Base-by-base conservation (phyloP, 306 rosid species). In the Dryas octopetala region DNA sequence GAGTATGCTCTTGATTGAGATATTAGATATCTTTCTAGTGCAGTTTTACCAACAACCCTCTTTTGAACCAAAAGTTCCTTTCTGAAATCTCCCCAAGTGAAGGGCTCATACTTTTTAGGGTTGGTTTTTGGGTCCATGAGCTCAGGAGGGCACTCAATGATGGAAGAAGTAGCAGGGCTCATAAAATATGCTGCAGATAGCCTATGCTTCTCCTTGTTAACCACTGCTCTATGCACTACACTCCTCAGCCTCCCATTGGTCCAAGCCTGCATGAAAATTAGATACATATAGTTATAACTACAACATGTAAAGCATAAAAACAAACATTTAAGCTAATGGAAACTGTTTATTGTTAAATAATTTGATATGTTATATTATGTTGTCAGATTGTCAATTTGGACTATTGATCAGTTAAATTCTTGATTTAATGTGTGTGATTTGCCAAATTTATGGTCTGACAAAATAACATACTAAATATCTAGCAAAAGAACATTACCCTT, bases 171-270 rank as follows among this genome's bases (percentile, higher is more conserved):
- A 17, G 43, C 5, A 6, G 75, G 75, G 66, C 75, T 71, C 66
- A 71, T 71, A 65, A 71, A 71, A 55, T 71, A 71, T n/a, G 75
- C 75, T 12, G 65, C 75, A 6, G 75, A 71, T 71, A 71, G 75
- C 53, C 75, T 55, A 43, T 71, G 43, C 75, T 43, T 71, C 53
- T 71, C 75, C 75, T 55, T 71, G 75, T 71, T 71, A 7, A 71
- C 66, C 16, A 71, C 75, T 43, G 75, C 75, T 44, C 75, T 71
- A 4, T 71, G 75, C 65, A 71, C 66, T 19, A 71, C 64, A 19
- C 75, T 71, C 75, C 50, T 44, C 43, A 71, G 64, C 54, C 52
- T 71, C 54, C 75, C 66, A 44, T 71, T 72, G 4, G 76, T 72
- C 76, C 68, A 72, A 45, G 76, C 76, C 66, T 72, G 57, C 50